These are phyloP conservation scores for Candida ascalaphidarum DNA, from an alignment of 805 yeast genomes.

Conservation along the genomic window DNA sequence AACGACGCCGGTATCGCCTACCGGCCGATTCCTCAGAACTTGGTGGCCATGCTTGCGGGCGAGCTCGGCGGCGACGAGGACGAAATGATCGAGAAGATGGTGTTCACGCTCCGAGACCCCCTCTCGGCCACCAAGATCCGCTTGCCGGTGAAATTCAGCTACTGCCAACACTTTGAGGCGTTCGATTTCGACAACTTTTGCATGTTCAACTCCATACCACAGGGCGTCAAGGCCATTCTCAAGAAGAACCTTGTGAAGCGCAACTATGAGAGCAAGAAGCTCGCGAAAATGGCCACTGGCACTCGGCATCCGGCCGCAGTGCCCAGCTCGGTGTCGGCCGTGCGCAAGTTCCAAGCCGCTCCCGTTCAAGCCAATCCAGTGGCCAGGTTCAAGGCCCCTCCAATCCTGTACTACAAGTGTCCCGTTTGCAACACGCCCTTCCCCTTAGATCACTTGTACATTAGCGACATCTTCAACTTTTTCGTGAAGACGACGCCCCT, in stretches of 20 bases:
- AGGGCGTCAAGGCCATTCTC: conserved; percentile 13
- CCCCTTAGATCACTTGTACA: conserved; percentile 22
- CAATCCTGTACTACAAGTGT: conserved; percentile 29
- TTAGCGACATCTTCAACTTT: conserved; percentile 32
- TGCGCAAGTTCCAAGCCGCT: conserved; percentile 8
- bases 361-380: no score
- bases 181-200: conserved; percentile 36
- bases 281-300: not conserved
- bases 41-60: no score
- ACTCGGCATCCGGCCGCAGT: conserved; percentile 5
- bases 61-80: conserved; percentile 9
- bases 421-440: conserved; percentile 32
- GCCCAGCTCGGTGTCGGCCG: conserved; percentile 11
- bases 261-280: conserved; percentile 10
- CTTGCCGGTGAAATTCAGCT: conserved; percentile 30
- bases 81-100: conserved; percentile 25
- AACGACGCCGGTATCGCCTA: no score
- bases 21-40: no score
- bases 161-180: conserved; percentile 35
- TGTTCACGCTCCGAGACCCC: conserved; percentile 32
- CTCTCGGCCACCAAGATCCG: conserved; percentile 27
- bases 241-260: conserved; percentile 18
- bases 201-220: conserved; percentile 25
- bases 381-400: conserved; percentile 15
- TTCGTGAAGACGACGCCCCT: conserved; percentile 31